A percentile compares a stretch with the other conserved stretches of the same genome.
phyloP scores from a whole-genome alignment of 495 filamentous ascomycete species.

The Opeltia flavorubescens region DNA sequence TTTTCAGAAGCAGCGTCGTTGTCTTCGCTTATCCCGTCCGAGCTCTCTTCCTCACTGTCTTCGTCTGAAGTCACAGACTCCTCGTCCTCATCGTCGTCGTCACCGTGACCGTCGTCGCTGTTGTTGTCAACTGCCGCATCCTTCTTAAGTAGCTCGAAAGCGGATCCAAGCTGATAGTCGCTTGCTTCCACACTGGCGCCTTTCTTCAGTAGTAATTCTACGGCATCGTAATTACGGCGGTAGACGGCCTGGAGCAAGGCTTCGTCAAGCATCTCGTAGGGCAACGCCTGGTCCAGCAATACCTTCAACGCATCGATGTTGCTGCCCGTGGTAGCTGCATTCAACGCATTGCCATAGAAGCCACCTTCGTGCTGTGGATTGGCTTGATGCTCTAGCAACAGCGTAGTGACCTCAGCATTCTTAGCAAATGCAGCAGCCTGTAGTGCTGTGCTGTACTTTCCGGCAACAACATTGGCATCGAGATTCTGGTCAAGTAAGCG shows the following conservation, averaged over 20 bases:
- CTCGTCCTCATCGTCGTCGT: conserved; percentile 3
- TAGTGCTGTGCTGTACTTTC: conserved; percentile 15
- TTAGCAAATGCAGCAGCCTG: conserved; percentile 14
- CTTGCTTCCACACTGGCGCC: conserved; percentile 9
- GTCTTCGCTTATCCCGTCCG: not conserved
- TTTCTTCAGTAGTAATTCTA: conserved; percentile 8
- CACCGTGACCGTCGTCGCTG: conserved; percentile 5
- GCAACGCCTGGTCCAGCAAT: conserved; percentile 7
- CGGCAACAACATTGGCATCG: conserved; percentile 10
- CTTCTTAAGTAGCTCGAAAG: conserved; percentile 5
- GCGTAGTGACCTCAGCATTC: conserved; percentile 8
- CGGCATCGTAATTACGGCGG: conserved; percentile 3
- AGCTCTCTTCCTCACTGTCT: too few species aligned
- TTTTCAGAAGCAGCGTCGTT: not conserved
- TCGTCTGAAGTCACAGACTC: conserved; percentile 3
- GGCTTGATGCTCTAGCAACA: conserved; percentile 18
- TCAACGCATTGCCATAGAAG: conserved; percentile 18
- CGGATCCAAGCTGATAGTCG: conserved; percentile 3
- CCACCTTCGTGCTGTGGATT: conserved; percentile 14
- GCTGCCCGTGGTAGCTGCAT: too few species aligned
- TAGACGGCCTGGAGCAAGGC: conserved; percentile 6
- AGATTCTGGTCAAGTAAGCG: conserved; percentile 17
- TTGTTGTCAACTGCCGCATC: not conserved
- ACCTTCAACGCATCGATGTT: not conserved
- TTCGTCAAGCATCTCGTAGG: conserved; percentile 3